Conservation (phyloP, 176 grass and related monocot species). For the Alopecurus myosuroides region DNA sequence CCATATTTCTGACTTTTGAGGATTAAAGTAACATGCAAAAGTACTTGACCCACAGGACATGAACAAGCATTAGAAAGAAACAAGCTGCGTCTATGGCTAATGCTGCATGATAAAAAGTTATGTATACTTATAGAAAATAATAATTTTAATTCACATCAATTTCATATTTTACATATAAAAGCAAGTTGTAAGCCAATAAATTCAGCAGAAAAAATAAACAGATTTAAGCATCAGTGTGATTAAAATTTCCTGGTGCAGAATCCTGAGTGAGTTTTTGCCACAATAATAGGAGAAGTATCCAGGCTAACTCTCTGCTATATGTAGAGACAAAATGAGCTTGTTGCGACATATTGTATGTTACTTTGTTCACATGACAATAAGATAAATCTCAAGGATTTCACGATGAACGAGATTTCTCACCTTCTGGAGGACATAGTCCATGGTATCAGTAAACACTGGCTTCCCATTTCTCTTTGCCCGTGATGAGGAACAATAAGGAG, state of each 20-base stretch:
- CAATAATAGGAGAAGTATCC: background rate
- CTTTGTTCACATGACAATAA: background rate
- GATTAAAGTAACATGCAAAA: slow-evolving; percentile 7
- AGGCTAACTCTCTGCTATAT: background rate
- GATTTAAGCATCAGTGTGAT: background rate
- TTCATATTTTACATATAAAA: slow-evolving; percentile 1
- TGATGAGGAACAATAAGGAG: slow-evolving; percentile 43
- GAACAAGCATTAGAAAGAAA: slow-evolving; percentile 3
- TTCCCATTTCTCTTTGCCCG: slow-evolving; percentile 42
- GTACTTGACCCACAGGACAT: background rate
- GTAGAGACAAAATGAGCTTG: background rate
- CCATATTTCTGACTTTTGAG: background rate
- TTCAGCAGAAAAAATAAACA: background rate
- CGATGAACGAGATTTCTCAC: slow-evolving; percentile 33
- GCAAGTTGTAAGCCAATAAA: background rate
- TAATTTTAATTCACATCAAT: slow-evolving; percentile 11
- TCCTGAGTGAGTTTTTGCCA: background rate
- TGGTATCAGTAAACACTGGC: slow-evolving; percentile 29
- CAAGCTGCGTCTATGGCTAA: background rate
- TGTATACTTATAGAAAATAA: background rate
- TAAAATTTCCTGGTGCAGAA: slow-evolving; percentile 3
- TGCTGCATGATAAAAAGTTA: background rate
- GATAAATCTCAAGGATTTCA: slow-evolving; percentile 19
- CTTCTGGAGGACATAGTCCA: slow-evolving; percentile 75
- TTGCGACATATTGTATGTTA: background rate